phyloP scores from a whole-genome alignment of 2,329 filamentous ascomycete species.

The Arthrobotrys sinensis region DNA sequence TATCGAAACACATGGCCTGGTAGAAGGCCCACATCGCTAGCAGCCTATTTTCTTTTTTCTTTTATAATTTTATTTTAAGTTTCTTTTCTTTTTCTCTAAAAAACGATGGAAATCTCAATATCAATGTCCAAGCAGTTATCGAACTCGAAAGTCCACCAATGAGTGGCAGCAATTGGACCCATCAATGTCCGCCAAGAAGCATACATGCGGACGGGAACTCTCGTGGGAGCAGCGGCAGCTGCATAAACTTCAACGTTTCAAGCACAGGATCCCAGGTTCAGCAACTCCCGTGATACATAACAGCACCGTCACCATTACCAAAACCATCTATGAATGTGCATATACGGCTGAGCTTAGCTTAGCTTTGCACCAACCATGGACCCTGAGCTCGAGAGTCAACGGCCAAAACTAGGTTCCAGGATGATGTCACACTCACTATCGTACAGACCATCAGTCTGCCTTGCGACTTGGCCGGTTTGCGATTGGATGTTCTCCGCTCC shows the following conservation, averaged over 20 bases:
- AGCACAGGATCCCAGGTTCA: background rate
- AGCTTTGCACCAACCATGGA: conserved; percentile 1
- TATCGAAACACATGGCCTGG: too few relatives aligned
- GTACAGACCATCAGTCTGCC: conserved; percentile 35
- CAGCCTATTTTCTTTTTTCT: too few relatives aligned
- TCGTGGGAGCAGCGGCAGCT: background rate
- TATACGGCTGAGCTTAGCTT: background rate
- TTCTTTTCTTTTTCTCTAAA: too few relatives aligned
- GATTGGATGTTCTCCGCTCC: background rate
- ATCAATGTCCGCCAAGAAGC: background rate
- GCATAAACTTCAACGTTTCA: background rate
- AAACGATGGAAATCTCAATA: too few relatives aligned
- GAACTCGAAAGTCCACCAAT: background rate
- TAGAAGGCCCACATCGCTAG: too few relatives aligned
- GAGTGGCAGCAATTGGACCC: background rate
- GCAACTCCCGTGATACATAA: background rate
- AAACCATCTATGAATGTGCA: background rate
- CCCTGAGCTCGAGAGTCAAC: conserved; percentile 17
- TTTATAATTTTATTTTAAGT: too few relatives aligned
- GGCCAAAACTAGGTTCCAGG: conserved; percentile 5
- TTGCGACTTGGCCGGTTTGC: conserved; percentile 50
- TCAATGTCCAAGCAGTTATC: too few relatives aligned
- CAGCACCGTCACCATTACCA: conserved; percentile 4
- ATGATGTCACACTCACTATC: conserved; percentile 38
- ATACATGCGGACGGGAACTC: background rate